A percentile compares a stretch with the other conserved stretches of the same genome.
Conservation (phyloP, 345 rosid genomes). For the Eucalyptus victrix region DNA sequence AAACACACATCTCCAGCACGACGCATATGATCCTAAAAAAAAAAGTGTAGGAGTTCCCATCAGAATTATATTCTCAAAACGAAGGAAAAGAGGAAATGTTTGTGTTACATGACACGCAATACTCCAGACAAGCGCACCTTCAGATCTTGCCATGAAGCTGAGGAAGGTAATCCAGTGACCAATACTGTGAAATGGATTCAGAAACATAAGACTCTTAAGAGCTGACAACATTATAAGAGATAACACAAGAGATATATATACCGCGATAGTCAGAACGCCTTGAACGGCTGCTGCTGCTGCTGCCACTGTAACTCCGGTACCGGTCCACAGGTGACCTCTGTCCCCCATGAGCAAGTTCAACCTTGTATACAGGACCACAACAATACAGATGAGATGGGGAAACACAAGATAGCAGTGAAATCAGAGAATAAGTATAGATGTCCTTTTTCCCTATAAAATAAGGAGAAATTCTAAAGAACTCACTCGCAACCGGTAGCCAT, state of each 20-base stretch:
- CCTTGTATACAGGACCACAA: slow-evolving; percentile 20
- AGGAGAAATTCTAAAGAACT: slow-evolving; percentile 5
- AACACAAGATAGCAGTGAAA: background rate
- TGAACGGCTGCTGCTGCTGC: slow-evolving; percentile 56
- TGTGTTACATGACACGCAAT: background rate
- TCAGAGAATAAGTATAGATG: background rate
- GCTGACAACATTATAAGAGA: background rate
- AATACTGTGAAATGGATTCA: slow-evolving; percentile 29
- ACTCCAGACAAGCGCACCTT: slow-evolving; percentile 32
- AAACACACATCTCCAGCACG: slow-evolving; percentile 96
- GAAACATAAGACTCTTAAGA: background rate
- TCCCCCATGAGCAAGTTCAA: slow-evolving; percentile 90
- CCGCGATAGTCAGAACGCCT: slow-evolving; percentile 80
- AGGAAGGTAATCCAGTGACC: slow-evolving; percentile 82
- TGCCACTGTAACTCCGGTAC: slow-evolving; percentile 52
- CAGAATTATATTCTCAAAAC: background rate
- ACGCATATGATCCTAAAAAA: slow-evolving; percentile 87
- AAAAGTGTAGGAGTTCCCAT: background rate
- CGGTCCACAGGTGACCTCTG: slow-evolving; percentile 71
- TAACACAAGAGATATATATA: background rate
- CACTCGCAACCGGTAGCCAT: slow-evolving; percentile 72
- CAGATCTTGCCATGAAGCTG: slow-evolving; percentile 99
- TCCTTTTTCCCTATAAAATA: background rate
- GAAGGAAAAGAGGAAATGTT: background rate
- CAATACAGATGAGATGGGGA: background rate